phyloP scores from a whole-genome alignment of 345 rosid species.

The Trapa bicornis region DNA sequence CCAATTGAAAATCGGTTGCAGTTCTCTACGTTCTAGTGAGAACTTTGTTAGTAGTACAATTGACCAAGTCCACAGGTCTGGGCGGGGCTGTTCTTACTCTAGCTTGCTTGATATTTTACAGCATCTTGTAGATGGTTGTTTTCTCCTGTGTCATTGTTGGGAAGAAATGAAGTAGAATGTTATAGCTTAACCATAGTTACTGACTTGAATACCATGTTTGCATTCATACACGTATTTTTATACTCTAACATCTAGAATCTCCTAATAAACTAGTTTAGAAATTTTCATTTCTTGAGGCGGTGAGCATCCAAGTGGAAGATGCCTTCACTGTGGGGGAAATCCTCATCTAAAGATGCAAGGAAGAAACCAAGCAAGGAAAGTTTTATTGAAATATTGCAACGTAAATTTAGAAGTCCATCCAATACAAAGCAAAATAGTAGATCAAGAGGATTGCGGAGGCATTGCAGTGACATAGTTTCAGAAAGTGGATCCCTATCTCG shows the following conservation, averaged over 20 bases:
- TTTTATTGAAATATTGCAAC: constrained; percentile 51
- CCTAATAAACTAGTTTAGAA: neutral
- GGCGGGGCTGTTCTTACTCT: neutral
- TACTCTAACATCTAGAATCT: neutral
- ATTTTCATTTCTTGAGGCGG: neutral
- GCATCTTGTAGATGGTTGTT: neutral
- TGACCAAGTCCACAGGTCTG: neutral
- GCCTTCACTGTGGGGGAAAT: constrained; percentile 72
- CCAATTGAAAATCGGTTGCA: neutral
- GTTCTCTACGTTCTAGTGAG: neutral
- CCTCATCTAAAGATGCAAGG: constrained; percentile 61
- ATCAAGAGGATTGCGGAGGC: constrained; percentile 37
- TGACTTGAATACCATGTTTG: neutral
- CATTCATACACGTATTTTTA: neutral
- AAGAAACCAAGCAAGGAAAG: constrained; percentile 68
- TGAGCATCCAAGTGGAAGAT: constrained; percentile 15
- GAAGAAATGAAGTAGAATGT: neutral
- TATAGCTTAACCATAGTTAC: neutral
- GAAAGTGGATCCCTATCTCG: constrained; percentile 58
- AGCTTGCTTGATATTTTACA: neutral
- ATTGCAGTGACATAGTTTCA: constrained; percentile 34
- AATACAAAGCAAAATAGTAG: constrained; percentile 37
- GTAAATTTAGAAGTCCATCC: constrained; percentile 45
- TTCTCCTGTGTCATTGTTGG: neutral
- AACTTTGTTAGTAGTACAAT: neutral